Percentiles rank a stretch among this genome's conserved stretches.
These are phyloP conservation scores for Eucalyptus microcorys DNA, from an alignment of 345 rosid genomes.

Conservation along the genomic window DNA sequence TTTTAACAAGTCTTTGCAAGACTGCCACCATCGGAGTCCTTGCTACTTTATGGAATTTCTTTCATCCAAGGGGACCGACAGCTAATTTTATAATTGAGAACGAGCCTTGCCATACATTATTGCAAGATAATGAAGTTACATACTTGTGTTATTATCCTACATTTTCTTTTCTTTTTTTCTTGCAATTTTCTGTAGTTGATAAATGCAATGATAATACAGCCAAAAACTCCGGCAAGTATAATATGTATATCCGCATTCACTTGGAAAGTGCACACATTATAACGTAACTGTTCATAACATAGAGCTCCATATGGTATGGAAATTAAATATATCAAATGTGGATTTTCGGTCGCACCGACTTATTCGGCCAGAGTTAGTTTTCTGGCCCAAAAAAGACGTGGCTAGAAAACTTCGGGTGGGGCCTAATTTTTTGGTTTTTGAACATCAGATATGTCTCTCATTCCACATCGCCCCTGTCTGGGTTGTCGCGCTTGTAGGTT, in stretches of 20 bases:
- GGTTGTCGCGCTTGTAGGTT: neutral
- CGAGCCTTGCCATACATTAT: neutral
- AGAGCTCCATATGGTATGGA: neutral
- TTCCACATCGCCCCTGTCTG: neutral
- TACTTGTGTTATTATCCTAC: neutral
- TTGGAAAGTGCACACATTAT: neutral
- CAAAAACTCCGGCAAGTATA: neutral
- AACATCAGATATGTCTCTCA: neutral
- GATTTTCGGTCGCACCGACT: neutral
- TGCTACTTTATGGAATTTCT: neutral
- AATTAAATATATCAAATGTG: neutral
- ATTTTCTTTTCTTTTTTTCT: neutral
- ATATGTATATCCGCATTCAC: neutral
- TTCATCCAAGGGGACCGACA: neutral
- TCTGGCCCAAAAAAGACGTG: neutral
- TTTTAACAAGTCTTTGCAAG: neutral
- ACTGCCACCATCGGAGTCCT: neutral
- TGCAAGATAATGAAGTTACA: neutral
- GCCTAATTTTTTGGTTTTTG: neutral
- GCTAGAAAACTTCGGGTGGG: neutral
- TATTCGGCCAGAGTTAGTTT: neutral
- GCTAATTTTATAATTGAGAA: neutral
- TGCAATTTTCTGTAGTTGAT: neutral
- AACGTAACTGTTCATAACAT: neutral
- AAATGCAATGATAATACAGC: neutral